Percentiles rank a stretch among this genome's conserved stretches.
Conservation (phyloP, 257 asterid genomes). For the Handroanthus guayacan region DNA sequence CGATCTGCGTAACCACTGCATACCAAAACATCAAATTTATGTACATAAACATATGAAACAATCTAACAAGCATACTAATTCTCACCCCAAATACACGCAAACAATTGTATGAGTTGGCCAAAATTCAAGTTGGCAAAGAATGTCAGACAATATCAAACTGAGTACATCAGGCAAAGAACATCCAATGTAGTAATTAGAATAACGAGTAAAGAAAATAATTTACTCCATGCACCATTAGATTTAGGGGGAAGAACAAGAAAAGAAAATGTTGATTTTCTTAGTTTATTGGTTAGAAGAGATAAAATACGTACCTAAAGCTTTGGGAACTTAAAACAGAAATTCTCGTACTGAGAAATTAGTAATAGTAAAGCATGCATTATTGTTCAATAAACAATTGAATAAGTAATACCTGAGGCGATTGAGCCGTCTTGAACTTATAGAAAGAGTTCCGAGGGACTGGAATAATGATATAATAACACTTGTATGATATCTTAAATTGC, state of each 20-base stretch:
- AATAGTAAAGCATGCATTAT: constrained; percentile 15
- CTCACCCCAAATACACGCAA: constrained; percentile 26
- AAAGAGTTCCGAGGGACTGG: constrained; percentile 96
- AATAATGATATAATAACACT: constrained; percentile 94
- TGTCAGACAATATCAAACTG: not conserved
- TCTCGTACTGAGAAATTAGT: not conserved
- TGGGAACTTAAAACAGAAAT: constrained; percentile 1
- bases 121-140: constrained; percentile 21
- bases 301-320: constrained; percentile 7
- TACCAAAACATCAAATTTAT: constrained; percentile 35
- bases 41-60: constrained; percentile 22
- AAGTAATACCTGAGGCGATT: constrained; percentile 90
- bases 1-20: constrained; percentile 99
- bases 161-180: not conserved
- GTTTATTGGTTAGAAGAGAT: not conserved
- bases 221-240: not conserved
- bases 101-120: not conserved
- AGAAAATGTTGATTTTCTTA: not conserved
- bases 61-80: constrained; percentile 21
- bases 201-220: not conserved
- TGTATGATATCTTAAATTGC: constrained; percentile 98
- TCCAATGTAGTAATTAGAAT: not conserved
- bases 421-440: constrained; percentile 93
- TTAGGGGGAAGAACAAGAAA: not conserved
- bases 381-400: constrained; percentile 9